Percentiles rank a stretch among this genome's conserved stretches.
These are phyloP conservation scores for Helminthosporium solani DNA, from an alignment of 2,329 filamentous ascomycete species.

Conservation along the genomic window DNA sequence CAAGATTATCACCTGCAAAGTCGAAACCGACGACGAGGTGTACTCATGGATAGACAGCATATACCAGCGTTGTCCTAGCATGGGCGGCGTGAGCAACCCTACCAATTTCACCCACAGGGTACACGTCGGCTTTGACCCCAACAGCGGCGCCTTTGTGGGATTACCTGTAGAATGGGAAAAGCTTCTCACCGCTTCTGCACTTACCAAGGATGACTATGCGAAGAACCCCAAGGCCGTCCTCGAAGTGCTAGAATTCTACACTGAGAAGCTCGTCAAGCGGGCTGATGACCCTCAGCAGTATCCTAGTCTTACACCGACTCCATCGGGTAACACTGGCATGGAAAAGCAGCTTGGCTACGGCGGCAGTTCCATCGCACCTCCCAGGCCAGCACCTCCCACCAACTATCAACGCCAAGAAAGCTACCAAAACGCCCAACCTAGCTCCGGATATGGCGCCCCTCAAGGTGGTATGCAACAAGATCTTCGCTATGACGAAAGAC, in stretches of 20 bases:
- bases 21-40: slow-evolving; percentile 93
- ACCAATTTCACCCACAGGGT: slow-evolving; percentile 98
- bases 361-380: slow-evolving; percentile 51
- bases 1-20: slow-evolving; percentile 84
- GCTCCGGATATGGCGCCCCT: slow-evolving; percentile 28
- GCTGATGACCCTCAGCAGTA: slow-evolving; percentile 70
- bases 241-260: slow-evolving; percentile 82
- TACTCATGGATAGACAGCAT: slow-evolving; percentile 99
- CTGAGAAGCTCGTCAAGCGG: slow-evolving; percentile 73
- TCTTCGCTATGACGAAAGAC: slow-evolving; percentile 31
- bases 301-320: slow-evolving; percentile 66
- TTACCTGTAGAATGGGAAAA: slow-evolving; percentile 97
- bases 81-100: slow-evolving; percentile 97
- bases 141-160: slow-evolving; percentile 92
- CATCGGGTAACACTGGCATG: slow-evolving; percentile 52
- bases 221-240: slow-evolving; percentile 76
- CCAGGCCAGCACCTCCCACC: slow-evolving; percentile 48
- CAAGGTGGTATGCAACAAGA: slow-evolving; percentile 40
- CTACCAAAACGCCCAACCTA: slow-evolving; percentile 41
- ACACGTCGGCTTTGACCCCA: slow-evolving; percentile 94
- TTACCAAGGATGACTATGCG: slow-evolving; percentile 98
- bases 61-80: slow-evolving; percentile 92
- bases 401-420: slow-evolving; percentile 48
- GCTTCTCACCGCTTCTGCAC: slow-evolving; percentile 89
- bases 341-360: slow-evolving; percentile 54